Percentiles rank a stretch among this genome's conserved stretches.
Conservation (phyloP, 768 basidiomycete genomes). For the Boletus rubropictus region DNA sequence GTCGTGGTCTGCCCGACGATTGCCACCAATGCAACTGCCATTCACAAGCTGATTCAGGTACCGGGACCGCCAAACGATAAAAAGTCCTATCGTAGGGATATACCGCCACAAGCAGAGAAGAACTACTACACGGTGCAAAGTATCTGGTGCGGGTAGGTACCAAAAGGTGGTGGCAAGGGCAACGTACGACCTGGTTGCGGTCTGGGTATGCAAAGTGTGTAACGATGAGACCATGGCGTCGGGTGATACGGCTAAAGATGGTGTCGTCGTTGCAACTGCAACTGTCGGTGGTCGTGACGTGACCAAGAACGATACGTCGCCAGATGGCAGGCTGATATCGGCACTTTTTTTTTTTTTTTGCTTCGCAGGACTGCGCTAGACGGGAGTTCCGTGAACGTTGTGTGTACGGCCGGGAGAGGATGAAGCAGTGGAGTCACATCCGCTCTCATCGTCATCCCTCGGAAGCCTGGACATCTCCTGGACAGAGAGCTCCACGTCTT, state of each 20-base stretch:
- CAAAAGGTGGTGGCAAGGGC: too few relatives aligned
- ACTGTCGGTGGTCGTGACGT: not conserved
- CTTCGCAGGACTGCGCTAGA: not conserved
- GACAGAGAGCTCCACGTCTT: slow-evolving; percentile 13
- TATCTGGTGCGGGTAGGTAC: not conserved
- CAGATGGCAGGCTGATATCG: not conserved
- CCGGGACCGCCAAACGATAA: too few relatives aligned
- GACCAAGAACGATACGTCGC: not conserved
- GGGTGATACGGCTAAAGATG: not conserved
- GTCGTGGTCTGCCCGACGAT: too few relatives aligned
- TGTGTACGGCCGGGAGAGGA: slow-evolving; percentile 2
- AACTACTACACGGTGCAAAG: not conserved
- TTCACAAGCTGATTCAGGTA: too few relatives aligned
- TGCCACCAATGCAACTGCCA: too few relatives aligned
- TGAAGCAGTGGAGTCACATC: not conserved
- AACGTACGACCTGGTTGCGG: not conserved
- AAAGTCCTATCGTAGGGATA: too few relatives aligned
- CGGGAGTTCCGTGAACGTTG: not conserved
- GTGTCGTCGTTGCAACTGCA: not conserved
- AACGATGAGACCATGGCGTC: not conserved
- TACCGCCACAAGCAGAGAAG: not conserved
- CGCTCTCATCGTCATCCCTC: slow-evolving; percentile 1
- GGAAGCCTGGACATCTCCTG: slow-evolving; percentile 10
- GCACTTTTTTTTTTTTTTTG: not conserved
- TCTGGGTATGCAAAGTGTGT: not conserved